phyloP scores from a whole-genome alignment of 2,329 filamentous ascomycete species.

The Graphilbum ipis-grandicollis region DNA sequence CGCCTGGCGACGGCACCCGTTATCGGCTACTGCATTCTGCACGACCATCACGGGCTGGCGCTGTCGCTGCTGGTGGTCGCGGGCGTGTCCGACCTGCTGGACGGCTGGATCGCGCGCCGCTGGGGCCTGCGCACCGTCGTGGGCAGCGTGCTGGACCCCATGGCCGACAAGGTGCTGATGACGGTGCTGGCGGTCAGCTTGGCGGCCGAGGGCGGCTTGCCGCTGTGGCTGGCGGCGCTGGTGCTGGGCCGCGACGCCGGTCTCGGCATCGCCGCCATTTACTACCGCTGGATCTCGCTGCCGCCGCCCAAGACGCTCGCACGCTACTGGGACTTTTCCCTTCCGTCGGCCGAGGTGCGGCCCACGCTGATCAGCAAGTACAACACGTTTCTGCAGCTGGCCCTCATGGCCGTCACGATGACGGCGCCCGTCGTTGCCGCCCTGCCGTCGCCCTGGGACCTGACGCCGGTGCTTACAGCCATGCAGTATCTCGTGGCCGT shows the following conservation, averaged over 20 bases:
- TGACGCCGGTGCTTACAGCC: slow-evolving; percentile 35
- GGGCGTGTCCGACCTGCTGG: slow-evolving; percentile 76
- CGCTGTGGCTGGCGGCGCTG: slow-evolving; percentile 75
- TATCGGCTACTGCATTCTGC: slow-evolving; percentile 75
- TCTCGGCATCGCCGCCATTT: slow-evolving; percentile 72
- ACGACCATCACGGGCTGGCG: slow-evolving; percentile 64
- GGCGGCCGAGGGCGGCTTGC: slow-evolving; percentile 66
- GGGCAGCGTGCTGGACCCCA: slow-evolving; percentile 84
- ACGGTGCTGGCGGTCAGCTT: slow-evolving; percentile 76
- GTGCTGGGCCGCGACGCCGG: slow-evolving; percentile 81
- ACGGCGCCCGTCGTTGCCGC: slow-evolving; percentile 46
- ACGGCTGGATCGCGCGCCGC: slow-evolving; percentile 80
- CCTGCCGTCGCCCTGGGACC: slow-evolving; percentile 21
- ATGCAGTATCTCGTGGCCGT: slow-evolving; percentile 67
- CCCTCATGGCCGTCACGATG: slow-evolving; percentile 70
- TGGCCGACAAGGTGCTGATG: slow-evolving; percentile 96
- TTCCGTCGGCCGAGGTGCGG: slow-evolving; percentile 71
- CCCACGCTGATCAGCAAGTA: slow-evolving; percentile 76
- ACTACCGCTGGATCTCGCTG: slow-evolving; percentile 89
- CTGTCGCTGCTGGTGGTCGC: slow-evolving; percentile 83
- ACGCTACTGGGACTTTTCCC: slow-evolving; percentile 92
- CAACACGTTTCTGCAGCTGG: slow-evolving; percentile 85
- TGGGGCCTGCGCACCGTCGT: slow-evolving; percentile 88
- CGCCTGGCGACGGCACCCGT: slow-evolving; percentile 68
- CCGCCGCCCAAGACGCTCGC: slow-evolving; percentile 84